These are phyloP conservation scores for Didymella sp. DNA, from an alignment of 2,329 filamentous ascomycete genomes.

Conservation along the genomic window DNA sequence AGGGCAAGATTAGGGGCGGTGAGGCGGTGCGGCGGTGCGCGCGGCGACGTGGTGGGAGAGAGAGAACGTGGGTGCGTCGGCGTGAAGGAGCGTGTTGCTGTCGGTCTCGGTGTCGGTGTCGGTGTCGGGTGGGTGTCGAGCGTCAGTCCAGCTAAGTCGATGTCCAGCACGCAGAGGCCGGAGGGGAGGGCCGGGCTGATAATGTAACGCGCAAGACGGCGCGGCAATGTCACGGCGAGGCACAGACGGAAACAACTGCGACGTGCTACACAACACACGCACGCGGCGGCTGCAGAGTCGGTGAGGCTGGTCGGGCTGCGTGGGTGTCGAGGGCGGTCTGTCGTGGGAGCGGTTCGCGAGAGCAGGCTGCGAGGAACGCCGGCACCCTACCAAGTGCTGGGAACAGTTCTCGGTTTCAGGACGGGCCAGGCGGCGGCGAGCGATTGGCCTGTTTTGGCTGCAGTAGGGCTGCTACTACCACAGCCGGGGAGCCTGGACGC, in stretches of 20 bases:
- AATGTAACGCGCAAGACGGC: slow-evolving; percentile 4
- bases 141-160: slow-evolving; percentile 20
- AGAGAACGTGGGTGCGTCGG: background rate
- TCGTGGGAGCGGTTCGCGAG: background rate
- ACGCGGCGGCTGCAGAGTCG: slow-evolving; percentile 27
- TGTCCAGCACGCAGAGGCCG: slow-evolving; percentile 9
- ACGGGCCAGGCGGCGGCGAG: background rate
- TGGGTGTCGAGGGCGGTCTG: slow-evolving; percentile 26
- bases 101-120: too few species aligned
- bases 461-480: slow-evolving; percentile 1
- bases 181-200: slow-evolving; percentile 9
- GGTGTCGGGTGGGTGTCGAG: slow-evolving; percentile 10
- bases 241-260: background rate
- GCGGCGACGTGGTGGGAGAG: slow-evolving; percentile 52
- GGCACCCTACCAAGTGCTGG: background rate
- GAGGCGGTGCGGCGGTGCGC: slow-evolving; percentile 50
- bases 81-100: slow-evolving; percentile 6
- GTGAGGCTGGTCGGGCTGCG: slow-evolving; percentile 17
- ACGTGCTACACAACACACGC: background rate
- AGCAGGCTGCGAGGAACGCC: background rate
- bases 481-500: background rate
- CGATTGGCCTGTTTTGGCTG: slow-evolving; percentile 7
- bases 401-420: slow-evolving; percentile 10
- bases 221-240: background rate
- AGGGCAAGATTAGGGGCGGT: background rate